phyloP scores from a whole-genome alignment of 2,329 filamentous ascomycete genomes.

The Exophiala aquamarina region DNA sequence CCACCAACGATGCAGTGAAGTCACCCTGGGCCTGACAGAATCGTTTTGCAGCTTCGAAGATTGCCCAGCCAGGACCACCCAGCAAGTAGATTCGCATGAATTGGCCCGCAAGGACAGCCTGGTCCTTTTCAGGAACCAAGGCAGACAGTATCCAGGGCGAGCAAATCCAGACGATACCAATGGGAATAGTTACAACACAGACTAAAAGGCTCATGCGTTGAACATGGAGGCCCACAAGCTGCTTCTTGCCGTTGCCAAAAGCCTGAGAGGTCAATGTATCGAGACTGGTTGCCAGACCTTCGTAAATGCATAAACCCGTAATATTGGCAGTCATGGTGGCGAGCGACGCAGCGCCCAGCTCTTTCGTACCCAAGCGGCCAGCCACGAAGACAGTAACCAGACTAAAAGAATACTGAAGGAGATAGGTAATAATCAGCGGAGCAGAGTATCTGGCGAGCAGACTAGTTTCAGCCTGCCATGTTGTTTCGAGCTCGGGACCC shows the following conservation, averaged over 20 bases:
- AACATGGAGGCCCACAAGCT: constrained; percentile 73
- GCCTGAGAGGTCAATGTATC: constrained; percentile 86
- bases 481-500: constrained; percentile 18
- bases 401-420: constrained; percentile 53
- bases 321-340: constrained; percentile 72
- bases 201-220: constrained; percentile 73
- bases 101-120: constrained; percentile 64
- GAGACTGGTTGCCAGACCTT: constrained; percentile 76
- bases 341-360: constrained; percentile 60
- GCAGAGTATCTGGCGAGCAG: constrained; percentile 25
- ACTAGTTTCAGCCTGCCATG: constrained; percentile 25
- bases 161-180: constrained; percentile 64
- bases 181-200: constrained; percentile 64
- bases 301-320: constrained; percentile 68
- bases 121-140: constrained; percentile 65
- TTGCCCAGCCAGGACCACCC: constrained; percentile 68
- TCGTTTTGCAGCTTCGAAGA: constrained; percentile 71
- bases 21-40: constrained; percentile 76
- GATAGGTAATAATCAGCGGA: constrained; percentile 28
- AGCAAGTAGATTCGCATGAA: constrained; percentile 67
- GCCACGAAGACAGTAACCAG: constrained; percentile 70
- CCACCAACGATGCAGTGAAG: constrained; percentile 72
- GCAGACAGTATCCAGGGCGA: constrained; percentile 57
- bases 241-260: constrained; percentile 78
- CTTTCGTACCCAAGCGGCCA: constrained; percentile 64